Evolutionary conservation across 1,284 basidiomycete genomes (phyloP), one percentile per base, ranked within the genome.

Genomic region (Xerocomus nothofagi): DNA sequence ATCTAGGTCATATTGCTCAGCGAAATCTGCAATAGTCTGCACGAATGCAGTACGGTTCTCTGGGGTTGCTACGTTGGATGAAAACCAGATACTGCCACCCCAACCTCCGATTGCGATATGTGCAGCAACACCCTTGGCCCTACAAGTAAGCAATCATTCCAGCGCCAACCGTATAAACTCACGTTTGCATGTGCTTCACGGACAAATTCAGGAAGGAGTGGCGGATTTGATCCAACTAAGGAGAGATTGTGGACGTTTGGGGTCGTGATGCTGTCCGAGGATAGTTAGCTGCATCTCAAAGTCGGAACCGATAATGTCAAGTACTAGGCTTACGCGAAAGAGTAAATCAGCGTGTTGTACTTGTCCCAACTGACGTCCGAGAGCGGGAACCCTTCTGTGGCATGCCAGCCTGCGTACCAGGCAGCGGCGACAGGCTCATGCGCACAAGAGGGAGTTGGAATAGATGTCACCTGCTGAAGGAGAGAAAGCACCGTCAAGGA

Each of bases 61-160:
- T 0, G 77, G 65, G 21, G 73, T 81, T 15, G 76, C 78, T 26
- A 91, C 81, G 32, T 83, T 76, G 21, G 78, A 71, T 2, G 91
- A 94, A 68, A 85, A 95, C 68, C 68, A 84, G 14, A 56, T 81
- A 75, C 43, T 74, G 68, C 9, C 91, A 88, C 62, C 80, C 92
- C 92, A 95, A 30, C 93, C 93, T 40, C 93, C 93, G 45, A 94
- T 74, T 21, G 85, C 82, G 29, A 92, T 66, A 44, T 84, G 74
- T 17, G 91, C 88, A 51, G 79, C 76, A 50, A 91, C 88, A 42
- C 65, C 66, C 75, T 86, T 29, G 66, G 6, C 23, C 12, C 3
- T 10, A 47, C 23, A 30, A 31, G 43, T 53, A 9, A 57, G 45
- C 4, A 12, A n/a, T 36, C 15, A 3, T 17, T 29, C 36, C 17